Percentiles rank a stretch among this genome's conserved stretches.
Evolutionary conservation across 805 yeast genomes (phyloP).

Genomic region (Starmerella potacharoeniae): DNA sequence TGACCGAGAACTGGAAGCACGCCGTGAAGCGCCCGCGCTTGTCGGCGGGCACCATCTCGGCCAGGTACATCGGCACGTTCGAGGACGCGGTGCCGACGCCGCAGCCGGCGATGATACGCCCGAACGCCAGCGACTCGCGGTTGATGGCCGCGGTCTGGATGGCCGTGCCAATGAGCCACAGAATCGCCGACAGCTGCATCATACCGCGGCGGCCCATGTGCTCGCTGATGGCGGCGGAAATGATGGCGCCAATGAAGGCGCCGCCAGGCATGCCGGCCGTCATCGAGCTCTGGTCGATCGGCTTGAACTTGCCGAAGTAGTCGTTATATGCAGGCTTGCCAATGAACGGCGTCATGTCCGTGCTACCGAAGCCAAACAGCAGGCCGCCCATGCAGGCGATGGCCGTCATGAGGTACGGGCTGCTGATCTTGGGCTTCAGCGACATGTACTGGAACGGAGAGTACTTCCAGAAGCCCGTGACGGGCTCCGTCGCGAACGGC

Average conservation of each 20-base stretch:
- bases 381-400: constrained; percentile 58
- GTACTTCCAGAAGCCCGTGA: constrained; percentile 9
- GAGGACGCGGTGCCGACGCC: constrained; percentile 67
- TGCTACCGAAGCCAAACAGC: constrained; percentile 67
- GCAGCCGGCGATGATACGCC: constrained; percentile 55
- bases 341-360: constrained; percentile 65
- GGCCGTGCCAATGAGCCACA: constrained; percentile 44
- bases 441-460: constrained; percentile 17
- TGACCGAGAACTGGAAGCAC: constrained; percentile 59
- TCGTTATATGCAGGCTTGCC: constrained; percentile 38
- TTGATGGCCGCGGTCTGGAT: constrained; percentile 35
- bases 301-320: constrained; percentile 36
- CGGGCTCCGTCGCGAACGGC: constrained; percentile 2
- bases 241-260: constrained; percentile 49
- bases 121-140: constrained; percentile 33
- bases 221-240: constrained; percentile 39
- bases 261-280: constrained; percentile 60
- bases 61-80: constrained; percentile 47
- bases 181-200: constrained; percentile 27
- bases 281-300: constrained; percentile 49
- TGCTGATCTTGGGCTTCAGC: constrained; percentile 24
- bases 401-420: constrained; percentile 45
- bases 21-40: constrained; percentile 68
- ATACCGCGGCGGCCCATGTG: constrained; percentile 38
- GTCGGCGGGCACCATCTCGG: constrained; percentile 36